Base-by-base conservation (phyloP, 106 monocot species). In the Allium cepa region DNA sequence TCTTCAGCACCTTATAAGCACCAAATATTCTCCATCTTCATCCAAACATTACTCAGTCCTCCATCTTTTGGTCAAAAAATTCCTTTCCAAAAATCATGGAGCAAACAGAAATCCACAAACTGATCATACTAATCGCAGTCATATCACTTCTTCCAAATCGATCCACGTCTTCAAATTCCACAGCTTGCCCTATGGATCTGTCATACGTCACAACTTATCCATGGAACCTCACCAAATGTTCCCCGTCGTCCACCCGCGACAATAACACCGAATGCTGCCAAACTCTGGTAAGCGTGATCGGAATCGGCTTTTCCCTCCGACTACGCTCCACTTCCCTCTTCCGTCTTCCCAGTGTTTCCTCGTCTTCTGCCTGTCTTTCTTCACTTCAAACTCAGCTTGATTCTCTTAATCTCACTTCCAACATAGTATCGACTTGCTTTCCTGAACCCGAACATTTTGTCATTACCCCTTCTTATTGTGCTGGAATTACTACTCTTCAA, bases 211-310 rank as follows among this genome's bases (percentile, higher is more conserved):
- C 11, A 4, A 72, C 76, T 16, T 71, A 83, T 79, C 90, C 94
- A 1, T 94, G 90, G 94, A 80, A 94, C 77, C 56, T 1, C 74
- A 48, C 82, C 5, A 17, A 76, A 17, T 94, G 90, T 78, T 15
- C 76, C 9, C 79, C 74, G 12, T 9, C 36, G 46, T 53, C 53
- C 71, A 46, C 49, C 22, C 8, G 16, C 47, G 9, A 46, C 62
- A 90, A 87, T 90, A 12, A 66, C 56, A 82, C 76, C 55, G 66
- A 48, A 71, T 94, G 94, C 79, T 90, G 94, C 80, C 60, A 63
- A 45, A 81, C 87, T 17, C 82, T 88, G 46, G 76, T 77, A 47
- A 71, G 77, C 75, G 47, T 94, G 58, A 11, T 75, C 56, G 90
- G 77, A 26, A 63, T 90, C 71, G 84, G 71, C 49, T 26, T 90